phyloP scores from a whole-genome alignment of 345 rosid species.

The Cardiospermum halicacabum region DNA sequence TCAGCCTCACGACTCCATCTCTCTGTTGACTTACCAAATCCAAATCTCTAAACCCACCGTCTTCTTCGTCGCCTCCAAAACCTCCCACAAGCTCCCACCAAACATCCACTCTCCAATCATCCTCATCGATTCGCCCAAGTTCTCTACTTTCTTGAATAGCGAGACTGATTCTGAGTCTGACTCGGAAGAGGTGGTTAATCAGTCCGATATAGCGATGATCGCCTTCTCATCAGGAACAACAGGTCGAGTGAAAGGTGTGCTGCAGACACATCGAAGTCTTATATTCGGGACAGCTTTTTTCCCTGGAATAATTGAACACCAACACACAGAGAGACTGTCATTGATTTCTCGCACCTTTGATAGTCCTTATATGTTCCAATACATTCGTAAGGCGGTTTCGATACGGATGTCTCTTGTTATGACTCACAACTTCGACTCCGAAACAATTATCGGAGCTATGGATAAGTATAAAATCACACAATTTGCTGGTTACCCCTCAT shows the following conservation, averaged over 20 bases:
- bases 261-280: constrained; percentile 59
- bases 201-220: constrained; percentile 66
- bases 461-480: constrained; percentile 50
- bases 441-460: constrained; percentile 39
- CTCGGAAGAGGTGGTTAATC: constrained; percentile 26
- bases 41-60: constrained; percentile 50
- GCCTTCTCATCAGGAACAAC: constrained; percentile 84
- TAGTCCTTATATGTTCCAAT: too few relatives aligned
- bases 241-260: constrained; percentile 69
- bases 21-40: constrained; percentile 56
- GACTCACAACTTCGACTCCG: too few relatives aligned
- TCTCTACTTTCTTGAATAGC: constrained; percentile 36
- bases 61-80: constrained; percentile 64
- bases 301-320: too few relatives aligned
- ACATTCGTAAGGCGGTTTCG: too few relatives aligned
- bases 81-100: constrained; percentile 37
- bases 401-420: too few relatives aligned
- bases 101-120: constrained; percentile 44
- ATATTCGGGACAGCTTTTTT: constrained; percentile 25
- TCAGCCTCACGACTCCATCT: constrained; percentile 54
- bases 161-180: background rate
- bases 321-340: too few relatives aligned
- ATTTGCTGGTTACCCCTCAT: constrained; percentile 77
- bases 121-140: constrained; percentile 71
- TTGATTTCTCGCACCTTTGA: too few relatives aligned